A percentile compares a stretch with the other conserved stretches of the same genome.
These are phyloP conservation scores for Cystobasidium sp. DNA, from an alignment of 1,284 basidiomycete species.

Conservation along the genomic window DNA sequence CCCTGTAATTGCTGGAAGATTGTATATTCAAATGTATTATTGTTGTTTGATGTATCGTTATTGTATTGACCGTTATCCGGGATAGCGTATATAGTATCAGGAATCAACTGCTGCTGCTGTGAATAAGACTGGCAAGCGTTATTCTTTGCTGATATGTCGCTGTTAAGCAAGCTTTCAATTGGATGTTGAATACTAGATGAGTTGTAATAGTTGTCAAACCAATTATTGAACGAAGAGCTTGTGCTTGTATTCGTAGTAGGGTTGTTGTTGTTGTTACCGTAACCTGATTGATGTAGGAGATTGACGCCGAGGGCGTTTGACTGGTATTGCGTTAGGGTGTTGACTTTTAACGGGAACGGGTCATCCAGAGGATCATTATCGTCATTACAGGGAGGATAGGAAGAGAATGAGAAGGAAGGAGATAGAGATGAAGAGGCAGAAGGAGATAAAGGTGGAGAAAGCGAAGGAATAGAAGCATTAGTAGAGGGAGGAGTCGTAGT, in stretches of 20 bases:
- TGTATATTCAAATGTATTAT: constrained; percentile 4
- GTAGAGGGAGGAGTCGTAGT: constrained; percentile 6
- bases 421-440: not conserved
- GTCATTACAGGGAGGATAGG: not conserved
- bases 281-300: not conserved
- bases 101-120: no score
- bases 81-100: not conserved
- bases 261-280: not conserved
- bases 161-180: constrained; percentile 23
- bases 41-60: not conserved
- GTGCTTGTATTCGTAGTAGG: not conserved
- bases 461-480: constrained; percentile 10
- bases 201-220: not conserved
- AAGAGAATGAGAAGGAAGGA: constrained; percentile 1
- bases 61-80: constrained; percentile 9
- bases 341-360: constrained; percentile 11
- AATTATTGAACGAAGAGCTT: not conserved
- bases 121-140: not conserved
- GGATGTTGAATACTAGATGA: not conserved
- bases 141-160: constrained; percentile 4
- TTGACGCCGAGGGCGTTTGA: constrained; percentile 25
- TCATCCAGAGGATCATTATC: not conserved
- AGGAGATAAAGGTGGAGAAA: not conserved
- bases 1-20: constrained; percentile 21
- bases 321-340: not conserved